Evolutionary conservation across 805 yeast genomes (phyloP).

Genomic region (Candida parachauliodes): DNA sequence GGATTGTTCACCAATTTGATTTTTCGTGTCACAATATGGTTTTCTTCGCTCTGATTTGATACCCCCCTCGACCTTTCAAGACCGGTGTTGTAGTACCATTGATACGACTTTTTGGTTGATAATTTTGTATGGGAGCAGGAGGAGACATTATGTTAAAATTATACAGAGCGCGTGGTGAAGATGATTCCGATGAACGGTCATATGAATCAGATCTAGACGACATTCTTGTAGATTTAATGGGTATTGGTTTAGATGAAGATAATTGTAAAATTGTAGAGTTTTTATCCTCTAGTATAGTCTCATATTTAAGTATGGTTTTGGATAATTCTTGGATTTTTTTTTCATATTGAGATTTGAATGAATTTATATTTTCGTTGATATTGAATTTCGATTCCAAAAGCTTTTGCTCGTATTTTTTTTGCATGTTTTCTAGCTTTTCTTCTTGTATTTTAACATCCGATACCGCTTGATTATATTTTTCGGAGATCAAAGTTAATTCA

Average conservation of each 20-base stretch:
- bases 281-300: slow-evolving; percentile 34
- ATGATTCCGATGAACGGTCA: slow-evolving; percentile 7
- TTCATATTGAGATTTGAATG: slow-evolving; percentile 26
- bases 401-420: slow-evolving; percentile 21
- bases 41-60: slow-evolving; percentile 40
- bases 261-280: slow-evolving; percentile 31
- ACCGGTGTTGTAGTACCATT: slow-evolving; percentile 23
- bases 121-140: slow-evolving; percentile 9
- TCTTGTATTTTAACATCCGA: slow-evolving; percentile 16
- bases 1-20: too few relatives aligned
- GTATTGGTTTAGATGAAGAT: slow-evolving; percentile 35
- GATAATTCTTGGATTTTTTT: slow-evolving; percentile 32
- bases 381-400: slow-evolving; percentile 22
- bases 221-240: slow-evolving; percentile 21
- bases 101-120: slow-evolving; percentile 9
- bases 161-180: slow-evolving; percentile 2
- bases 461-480: slow-evolving; percentile 16
- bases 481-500: slow-evolving; percentile 17
- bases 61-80: slow-evolving; percentile 42
- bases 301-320: slow-evolving; percentile 27
- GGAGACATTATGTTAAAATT: slow-evolving; percentile 1
- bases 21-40: slow-evolving; percentile 21
- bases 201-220: slow-evolving; percentile 6
- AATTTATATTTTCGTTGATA: slow-evolving; percentile 21
- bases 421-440: slow-evolving; percentile 13